phyloP scores from a whole-genome alignment of 2,329 filamentous ascomycete species.

The Fusarium tjaetaba region DNA sequence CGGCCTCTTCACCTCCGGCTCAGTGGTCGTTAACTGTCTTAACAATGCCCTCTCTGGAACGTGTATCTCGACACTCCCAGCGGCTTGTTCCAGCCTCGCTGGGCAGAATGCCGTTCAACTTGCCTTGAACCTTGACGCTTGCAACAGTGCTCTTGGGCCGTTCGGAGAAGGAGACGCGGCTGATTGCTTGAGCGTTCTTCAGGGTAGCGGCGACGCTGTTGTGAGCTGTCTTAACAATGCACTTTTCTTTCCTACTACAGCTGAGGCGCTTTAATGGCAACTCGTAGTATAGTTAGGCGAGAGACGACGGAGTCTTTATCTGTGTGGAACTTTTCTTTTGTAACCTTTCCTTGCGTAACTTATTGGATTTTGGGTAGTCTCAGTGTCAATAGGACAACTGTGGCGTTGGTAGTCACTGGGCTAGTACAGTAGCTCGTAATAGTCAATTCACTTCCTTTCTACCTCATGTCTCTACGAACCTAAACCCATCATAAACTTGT shows the following conservation, averaged over 20 bases:
- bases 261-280: not conserved
- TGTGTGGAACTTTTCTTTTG: not conserved
- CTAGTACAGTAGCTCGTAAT: not conserved
- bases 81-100: not conserved
- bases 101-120: not conserved
- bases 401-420: not conserved
- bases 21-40: not conserved
- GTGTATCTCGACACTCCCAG: not conserved
- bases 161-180: not conserved
- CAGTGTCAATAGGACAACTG: not conserved
- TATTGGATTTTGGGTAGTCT: not conserved
- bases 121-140: not conserved
- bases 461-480: not conserved
- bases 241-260: not conserved
- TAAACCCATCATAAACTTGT: too few species aligned
- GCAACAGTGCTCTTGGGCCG: not conserved
- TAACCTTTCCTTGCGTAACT: not conserved
- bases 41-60: not conserved
- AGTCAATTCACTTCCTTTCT: not conserved
- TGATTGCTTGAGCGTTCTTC: not conserved
- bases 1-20: not conserved
- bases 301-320: not conserved
- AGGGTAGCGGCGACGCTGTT: not conserved
- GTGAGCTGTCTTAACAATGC: not conserved
- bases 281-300: not conserved